Evolutionary conservation across 768 basidiomycete genomes (phyloP).

Genomic region (Leccinum truebloodii): DNA sequence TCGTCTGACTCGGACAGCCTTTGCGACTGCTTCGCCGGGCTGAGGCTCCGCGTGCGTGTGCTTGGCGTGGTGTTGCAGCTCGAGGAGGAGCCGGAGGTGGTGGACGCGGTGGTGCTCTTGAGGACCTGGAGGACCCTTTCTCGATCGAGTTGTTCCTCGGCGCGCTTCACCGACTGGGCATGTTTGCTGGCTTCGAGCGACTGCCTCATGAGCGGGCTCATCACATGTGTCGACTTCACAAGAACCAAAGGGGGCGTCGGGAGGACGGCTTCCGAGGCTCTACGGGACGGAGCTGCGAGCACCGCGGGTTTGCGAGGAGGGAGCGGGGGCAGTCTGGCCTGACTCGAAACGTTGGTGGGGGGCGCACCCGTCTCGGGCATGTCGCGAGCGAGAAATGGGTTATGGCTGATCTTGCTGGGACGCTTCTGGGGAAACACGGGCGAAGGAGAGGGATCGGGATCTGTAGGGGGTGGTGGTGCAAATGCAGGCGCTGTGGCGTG

Average conservation of each 20-base stretch:
- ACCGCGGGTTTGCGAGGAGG: conserved; percentile 39
- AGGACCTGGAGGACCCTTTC: conserved; percentile 72
- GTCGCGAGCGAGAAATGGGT: conserved; percentile 33
- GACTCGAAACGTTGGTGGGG: conserved; percentile 6
- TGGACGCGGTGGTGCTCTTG: conserved; percentile 50
- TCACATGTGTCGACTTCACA: conserved; percentile 44
- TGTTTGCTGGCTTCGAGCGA: conserved; percentile 72
- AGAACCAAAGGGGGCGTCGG: conserved; percentile 23
- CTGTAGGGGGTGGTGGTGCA: background rate
- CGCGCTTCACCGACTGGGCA: conserved; percentile 68
- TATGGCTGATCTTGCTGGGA: conserved; percentile 28
- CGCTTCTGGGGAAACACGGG: conserved; percentile 15
- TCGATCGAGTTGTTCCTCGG: conserved; percentile 65
- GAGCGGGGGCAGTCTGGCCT: conserved; percentile 30
- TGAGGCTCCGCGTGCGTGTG: conserved; percentile 32
- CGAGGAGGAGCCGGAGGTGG: background rate
- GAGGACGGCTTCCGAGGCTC: conserved; percentile 19
- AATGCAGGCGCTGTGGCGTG: background rate
- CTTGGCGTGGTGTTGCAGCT: background rate
- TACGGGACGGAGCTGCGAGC: conserved; percentile 20
- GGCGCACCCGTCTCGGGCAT: conserved; percentile 10
- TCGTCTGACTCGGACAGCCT: conserved; percentile 23
- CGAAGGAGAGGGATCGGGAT: conserved; percentile 4
- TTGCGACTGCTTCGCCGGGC: conserved; percentile 27
- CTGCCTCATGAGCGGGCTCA: conserved; percentile 70